phyloP scores from a whole-genome alignment of 352 stramenopile genomes.

The Phytophthora multivora region DNA sequence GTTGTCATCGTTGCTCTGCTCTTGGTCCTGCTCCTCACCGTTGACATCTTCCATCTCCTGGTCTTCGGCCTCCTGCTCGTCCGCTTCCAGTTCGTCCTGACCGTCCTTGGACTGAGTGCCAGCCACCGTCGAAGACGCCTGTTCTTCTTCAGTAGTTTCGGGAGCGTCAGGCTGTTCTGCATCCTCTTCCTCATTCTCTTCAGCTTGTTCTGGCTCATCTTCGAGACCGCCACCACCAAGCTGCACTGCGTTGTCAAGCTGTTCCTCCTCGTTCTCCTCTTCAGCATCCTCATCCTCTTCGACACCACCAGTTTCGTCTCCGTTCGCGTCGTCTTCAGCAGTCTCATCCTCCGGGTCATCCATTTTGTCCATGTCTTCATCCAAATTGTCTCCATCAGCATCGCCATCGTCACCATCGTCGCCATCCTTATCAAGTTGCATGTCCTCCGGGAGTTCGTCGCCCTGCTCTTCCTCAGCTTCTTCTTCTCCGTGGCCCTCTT shows the following conservation, averaged over 20 bases:
- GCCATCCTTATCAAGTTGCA: constrained; percentile 79
- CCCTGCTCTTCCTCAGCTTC: constrained; percentile 65
- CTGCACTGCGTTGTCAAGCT: constrained; percentile 68
- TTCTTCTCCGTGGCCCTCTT: constrained; percentile 62
- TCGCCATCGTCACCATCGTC: constrained; percentile 48
- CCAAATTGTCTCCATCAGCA: constrained; percentile 42
- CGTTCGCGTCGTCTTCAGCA: constrained; percentile 39
- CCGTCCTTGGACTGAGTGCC: constrained; percentile 87
- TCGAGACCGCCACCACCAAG: constrained; percentile 74
- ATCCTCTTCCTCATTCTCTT: constrained; percentile 68
- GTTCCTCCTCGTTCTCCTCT: constrained; percentile 74
- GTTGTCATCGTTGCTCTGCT: constrained; percentile 63
- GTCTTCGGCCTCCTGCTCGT: constrained; percentile 50
- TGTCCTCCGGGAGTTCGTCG: constrained; percentile 83
- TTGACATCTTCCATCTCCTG: constrained; percentile 54
- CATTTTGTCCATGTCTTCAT: constrained; percentile 61
- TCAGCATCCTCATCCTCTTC: constrained; percentile 62
- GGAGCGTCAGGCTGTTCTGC: constrained; percentile 59
- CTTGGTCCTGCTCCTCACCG: constrained; percentile 50
- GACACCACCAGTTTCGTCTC: constrained; percentile 39
- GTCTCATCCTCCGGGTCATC: constrained; percentile 58
- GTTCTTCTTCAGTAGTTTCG: constrained; percentile 47
- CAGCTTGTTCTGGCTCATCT: constrained; percentile 71
- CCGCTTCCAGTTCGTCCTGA: constrained; percentile 70
- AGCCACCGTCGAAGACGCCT: constrained; percentile 62